These are phyloP conservation scores for Platanthera guangdongensis DNA, from an alignment of 106 monocot species.

Conservation along the genomic window DNA sequence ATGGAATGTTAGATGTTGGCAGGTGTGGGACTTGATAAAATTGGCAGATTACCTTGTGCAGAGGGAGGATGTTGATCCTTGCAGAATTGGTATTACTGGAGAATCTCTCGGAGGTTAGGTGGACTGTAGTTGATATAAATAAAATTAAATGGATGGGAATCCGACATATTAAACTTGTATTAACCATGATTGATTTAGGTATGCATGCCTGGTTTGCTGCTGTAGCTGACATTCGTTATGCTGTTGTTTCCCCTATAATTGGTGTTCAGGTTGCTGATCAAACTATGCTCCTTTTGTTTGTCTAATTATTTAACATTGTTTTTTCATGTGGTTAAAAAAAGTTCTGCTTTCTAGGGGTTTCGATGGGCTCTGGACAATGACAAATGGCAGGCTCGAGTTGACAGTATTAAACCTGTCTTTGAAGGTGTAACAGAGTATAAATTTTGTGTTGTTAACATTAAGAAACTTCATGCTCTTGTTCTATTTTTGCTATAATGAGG, in stretches of 20 bases:
- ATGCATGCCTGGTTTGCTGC: slow-evolving; percentile 99
- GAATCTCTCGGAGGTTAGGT: slow-evolving; percentile 93
- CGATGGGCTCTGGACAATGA: slow-evolving; percentile 84
- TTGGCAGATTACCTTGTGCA: slow-evolving; percentile 80
- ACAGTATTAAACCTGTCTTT: slow-evolving; percentile 82
- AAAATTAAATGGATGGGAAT: not conserved
- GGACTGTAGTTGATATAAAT: not conserved
- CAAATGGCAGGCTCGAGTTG: slow-evolving; percentile 82
- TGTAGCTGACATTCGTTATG: slow-evolving; percentile 62
- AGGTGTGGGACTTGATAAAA: slow-evolving; percentile 98
- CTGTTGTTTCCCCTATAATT: slow-evolving; percentile 83
- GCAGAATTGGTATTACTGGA: slow-evolving; percentile 83
- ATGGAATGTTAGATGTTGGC: slow-evolving; percentile 1
- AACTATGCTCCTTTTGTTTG: not conserved
- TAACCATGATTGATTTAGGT: slow-evolving; percentile 32
- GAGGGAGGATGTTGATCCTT: slow-evolving; percentile 76
- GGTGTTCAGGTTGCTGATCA: slow-evolving; percentile 74
- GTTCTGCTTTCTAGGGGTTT: slow-evolving; percentile 49
- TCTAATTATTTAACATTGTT: not conserved
- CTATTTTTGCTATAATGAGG: slow-evolving; percentile 4
- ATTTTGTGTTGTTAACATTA: not conserved
- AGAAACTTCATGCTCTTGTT: not conserved
- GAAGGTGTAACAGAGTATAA: slow-evolving; percentile 41
- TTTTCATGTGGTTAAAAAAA: not conserved
- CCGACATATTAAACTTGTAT: slow-evolving; percentile 5